Evolutionary conservation across 2,329 filamentous ascomycete species (phyloP).

Genomic region (Whalleya microplaca): DNA sequence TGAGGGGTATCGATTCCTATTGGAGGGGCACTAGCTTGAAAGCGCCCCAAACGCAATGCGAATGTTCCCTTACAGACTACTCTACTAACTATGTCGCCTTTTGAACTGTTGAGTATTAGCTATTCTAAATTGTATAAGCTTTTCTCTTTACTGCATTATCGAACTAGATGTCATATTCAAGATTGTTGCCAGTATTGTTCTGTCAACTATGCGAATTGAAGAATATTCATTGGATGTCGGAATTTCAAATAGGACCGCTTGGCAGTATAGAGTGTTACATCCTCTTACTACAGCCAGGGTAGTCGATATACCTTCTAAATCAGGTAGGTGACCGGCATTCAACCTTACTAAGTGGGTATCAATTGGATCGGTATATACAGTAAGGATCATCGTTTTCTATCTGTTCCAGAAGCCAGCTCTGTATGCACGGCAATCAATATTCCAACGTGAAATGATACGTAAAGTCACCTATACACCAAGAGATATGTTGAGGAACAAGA

Average conservation of each 20-base stretch:
- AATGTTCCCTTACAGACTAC: too few species aligned
- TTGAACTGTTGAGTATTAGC: too few species aligned
- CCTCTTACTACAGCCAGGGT: not conserved
- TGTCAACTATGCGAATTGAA: not conserved
- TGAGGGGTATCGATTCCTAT: too few species aligned
- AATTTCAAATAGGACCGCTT: not conserved
- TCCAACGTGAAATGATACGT: not conserved
- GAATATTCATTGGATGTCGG: not conserved
- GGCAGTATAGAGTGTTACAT: not conserved
- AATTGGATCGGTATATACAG: not conserved
- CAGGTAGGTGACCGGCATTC: not conserved
- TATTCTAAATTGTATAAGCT: too few species aligned
- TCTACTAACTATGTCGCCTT: too few species aligned
- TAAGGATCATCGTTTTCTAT: not conserved
- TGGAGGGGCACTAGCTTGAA: too few species aligned
- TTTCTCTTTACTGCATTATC: too few species aligned
- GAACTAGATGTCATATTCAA: not conserved
- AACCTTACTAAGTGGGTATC: not conserved
- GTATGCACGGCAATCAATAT: not conserved
- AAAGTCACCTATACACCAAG: not conserved
- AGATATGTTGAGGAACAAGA: not conserved
- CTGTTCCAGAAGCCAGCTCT: not conserved
- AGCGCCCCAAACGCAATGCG: too few species aligned
- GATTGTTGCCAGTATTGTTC: not conserved
- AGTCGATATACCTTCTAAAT: not conserved